Conservation (phyloP, 441 rosid species). For the Gossypium davidsonii region DNA sequence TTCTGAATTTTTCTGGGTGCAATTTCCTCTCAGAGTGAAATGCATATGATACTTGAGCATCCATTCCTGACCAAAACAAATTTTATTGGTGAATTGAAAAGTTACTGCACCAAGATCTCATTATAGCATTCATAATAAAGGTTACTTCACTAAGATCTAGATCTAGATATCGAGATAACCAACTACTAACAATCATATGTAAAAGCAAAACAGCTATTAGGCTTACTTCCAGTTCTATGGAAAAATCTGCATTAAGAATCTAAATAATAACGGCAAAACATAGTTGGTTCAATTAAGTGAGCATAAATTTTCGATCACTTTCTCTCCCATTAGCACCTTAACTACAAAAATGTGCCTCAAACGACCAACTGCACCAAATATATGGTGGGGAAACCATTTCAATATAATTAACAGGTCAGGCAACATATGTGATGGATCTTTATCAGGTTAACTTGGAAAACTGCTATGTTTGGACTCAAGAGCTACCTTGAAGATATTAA, state of each 20-base stretch:
- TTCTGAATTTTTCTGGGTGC: constrained; percentile 41
- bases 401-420: not conserved
- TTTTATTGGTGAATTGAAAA: too few species aligned
- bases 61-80: constrained; percentile 32
- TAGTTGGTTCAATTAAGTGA: not conserved
- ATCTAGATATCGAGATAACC: too few species aligned
- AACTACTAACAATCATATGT: too few species aligned
- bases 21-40: constrained; percentile 44
- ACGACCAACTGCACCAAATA: not conserved
- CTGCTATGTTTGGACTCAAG: not conserved
- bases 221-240: not conserved
- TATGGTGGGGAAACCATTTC: not conserved
- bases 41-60: constrained; percentile 45
- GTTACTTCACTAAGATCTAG: too few species aligned
- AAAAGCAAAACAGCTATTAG: not conserved
- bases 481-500: not conserved
- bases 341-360: not conserved
- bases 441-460: constrained; percentile 2
- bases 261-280: not conserved
- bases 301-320: not conserved
- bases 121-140: too few species aligned
- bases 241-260: not conserved
- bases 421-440: not conserved
- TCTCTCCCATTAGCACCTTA: not conserved
- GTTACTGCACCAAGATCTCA: too few species aligned